A percentile compares a stretch with the other conserved stretches of the same genome.
Conservation (phyloP, 2,329 filamentous ascomycete genomes). For the Fusarium solani-melongenae region DNA sequence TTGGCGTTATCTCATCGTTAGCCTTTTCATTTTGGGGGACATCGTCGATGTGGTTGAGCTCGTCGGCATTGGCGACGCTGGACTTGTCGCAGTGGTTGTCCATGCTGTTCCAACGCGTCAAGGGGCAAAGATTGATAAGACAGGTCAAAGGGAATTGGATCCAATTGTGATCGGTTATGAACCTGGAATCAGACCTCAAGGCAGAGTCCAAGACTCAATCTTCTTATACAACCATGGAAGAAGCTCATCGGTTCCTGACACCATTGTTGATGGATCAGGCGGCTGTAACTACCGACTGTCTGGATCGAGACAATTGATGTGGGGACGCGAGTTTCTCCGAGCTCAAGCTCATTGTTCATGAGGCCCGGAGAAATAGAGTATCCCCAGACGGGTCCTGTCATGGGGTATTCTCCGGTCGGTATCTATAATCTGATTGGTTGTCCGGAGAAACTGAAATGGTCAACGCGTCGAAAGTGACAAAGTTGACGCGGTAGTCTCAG, state of each 20-base stretch:
- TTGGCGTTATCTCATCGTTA: neutral
- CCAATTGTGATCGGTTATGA: neutral
- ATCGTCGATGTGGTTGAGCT: neutral
- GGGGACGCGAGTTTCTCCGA: neutral
- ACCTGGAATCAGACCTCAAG: neutral
- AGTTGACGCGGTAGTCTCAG: neutral
- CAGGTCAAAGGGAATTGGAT: neutral
- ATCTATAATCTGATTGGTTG: neutral
- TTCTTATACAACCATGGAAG: neutral
- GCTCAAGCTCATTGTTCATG: neutral
- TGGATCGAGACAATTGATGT: neutral
- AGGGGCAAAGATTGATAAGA: neutral
- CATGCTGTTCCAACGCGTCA: neutral
- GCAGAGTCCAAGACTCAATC: neutral
- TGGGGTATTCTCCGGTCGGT: neutral
- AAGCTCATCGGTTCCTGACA: neutral
- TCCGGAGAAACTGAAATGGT: neutral
- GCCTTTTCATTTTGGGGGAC: neutral
- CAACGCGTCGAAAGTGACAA: neutral
- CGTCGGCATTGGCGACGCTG: neutral
- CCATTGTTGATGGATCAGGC: neutral
- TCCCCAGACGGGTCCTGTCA: neutral
- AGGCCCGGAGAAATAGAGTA: neutral
- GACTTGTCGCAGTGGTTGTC: neutral
- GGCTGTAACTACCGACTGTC: neutral